phyloP scores from a whole-genome alignment of 1,284 basidiomycete genomes.

The Fomitopsis schrenkii region DNA sequence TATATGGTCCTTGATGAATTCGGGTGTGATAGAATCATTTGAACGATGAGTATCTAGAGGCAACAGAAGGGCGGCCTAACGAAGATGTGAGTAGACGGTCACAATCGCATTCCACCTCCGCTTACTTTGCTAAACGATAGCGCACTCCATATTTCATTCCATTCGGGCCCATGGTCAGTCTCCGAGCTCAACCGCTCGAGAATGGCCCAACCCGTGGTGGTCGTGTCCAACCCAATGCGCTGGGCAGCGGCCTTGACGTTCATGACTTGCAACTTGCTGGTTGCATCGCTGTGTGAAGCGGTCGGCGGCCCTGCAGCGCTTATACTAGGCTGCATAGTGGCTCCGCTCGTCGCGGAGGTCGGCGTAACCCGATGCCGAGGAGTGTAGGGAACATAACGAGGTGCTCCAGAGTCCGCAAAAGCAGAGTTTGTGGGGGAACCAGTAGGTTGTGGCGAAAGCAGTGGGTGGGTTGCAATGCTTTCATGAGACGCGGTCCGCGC shows the following conservation, averaged over 20 bases:
- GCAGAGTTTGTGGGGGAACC: constrained; percentile 16
- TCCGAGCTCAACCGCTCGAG: constrained; percentile 74
- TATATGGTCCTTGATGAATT: constrained; percentile 78
- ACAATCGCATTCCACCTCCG: constrained; percentile 5
- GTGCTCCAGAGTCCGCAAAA: constrained; percentile 23
- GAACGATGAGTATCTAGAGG: constrained; percentile 55
- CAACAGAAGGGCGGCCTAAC: constrained; percentile 73
- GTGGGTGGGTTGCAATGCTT: constrained; percentile 55
- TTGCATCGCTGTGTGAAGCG: constrained; percentile 45
- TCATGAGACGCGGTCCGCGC: constrained; percentile 49
- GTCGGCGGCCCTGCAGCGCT: constrained; percentile 36
- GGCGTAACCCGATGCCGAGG: constrained; percentile 50
- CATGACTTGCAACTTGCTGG: constrained; percentile 71
- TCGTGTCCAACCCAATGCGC: constrained; percentile 64
- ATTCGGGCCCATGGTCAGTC: constrained; percentile 57
- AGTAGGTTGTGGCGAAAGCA: constrained; percentile 43
- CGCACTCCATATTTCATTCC: constrained; percentile 72
- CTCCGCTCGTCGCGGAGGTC: constrained; percentile 45
- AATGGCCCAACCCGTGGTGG: constrained; percentile 79
- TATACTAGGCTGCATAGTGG: constrained; percentile 36
- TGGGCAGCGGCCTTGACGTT: constrained; percentile 81
- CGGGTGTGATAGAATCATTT: constrained; percentile 59
- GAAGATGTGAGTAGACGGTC: background rate
- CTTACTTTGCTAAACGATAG: constrained; percentile 68
- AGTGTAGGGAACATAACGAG: constrained; percentile 53